A percentile compares a stretch with the other conserved stretches of the same genome.
Conservation (phyloP, 768 basidiomycete genomes). For the Leccinum disarticulatum region DNA sequence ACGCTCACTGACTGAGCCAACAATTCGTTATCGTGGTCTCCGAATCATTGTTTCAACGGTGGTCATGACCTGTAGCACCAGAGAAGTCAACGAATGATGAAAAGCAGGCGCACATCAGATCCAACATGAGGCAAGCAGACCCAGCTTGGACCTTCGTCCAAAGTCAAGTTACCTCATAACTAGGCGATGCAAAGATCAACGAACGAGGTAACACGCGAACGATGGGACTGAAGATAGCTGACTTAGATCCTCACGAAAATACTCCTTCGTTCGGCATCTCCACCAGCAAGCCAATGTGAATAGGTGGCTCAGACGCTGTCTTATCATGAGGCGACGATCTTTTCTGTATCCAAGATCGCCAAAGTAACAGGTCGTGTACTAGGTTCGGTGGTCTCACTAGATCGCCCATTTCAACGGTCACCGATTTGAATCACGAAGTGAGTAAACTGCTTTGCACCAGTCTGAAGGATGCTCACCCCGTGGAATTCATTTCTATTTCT, state of each 20-base stretch:
- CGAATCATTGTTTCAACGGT: neutral
- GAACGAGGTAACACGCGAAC: neutral
- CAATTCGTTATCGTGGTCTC: neutral
- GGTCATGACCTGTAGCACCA: neutral
- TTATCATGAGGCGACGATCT: neutral
- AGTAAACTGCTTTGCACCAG: neutral
- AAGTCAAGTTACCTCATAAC: no score
- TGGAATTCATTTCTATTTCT: neutral
- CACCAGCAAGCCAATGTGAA: neutral
- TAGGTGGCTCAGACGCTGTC: neutral
- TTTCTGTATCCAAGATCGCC: neutral
- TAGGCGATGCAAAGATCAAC: no score
- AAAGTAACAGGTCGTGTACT: neutral
- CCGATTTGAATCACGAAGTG: neutral
- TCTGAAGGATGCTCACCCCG: neutral
- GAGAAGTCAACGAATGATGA: neutral
- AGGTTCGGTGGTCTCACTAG: neutral
- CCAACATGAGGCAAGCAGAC: no score
- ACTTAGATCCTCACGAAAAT: neutral
- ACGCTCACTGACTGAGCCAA: no score
- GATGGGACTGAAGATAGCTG: neutral
- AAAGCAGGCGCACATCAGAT: no score
- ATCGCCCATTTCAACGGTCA: neutral
- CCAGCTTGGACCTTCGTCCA: no score
- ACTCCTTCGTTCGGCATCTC: neutral